Conservation (phyloP, 2,329 filamentous ascomycete genomes). For the Aureobasidium zeae region DNA sequence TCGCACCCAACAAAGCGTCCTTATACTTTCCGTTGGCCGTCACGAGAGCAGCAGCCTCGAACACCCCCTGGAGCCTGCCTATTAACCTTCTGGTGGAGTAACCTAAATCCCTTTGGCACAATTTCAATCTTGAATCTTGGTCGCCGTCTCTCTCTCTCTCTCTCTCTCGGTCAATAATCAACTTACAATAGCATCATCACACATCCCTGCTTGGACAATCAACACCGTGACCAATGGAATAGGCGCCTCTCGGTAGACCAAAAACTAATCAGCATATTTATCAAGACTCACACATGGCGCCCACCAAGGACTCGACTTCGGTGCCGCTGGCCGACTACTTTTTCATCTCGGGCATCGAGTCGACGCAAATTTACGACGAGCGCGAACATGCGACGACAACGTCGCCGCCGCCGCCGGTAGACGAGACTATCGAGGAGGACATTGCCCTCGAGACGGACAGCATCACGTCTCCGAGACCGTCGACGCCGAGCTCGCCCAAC, state of each 20-base stretch:
- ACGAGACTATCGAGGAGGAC: conserved; percentile 50
- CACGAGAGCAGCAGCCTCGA: neutral
- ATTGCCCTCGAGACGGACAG: conserved; percentile 47
- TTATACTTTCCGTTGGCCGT: conserved; percentile 9
- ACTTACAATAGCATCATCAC: too few relatives aligned
- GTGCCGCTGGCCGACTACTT: conserved; percentile 57
- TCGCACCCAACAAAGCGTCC: neutral
- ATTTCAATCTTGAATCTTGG: conserved; percentile 1
- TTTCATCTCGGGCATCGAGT: conserved; percentile 51
- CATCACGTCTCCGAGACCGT: conserved; percentile 29
- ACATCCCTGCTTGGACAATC: too few relatives aligned
- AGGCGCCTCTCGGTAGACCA: neutral
- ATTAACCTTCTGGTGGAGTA: too few relatives aligned
- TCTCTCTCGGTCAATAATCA: too few relatives aligned
- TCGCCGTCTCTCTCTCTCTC: neutral
- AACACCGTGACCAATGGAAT: conserved; percentile 7
- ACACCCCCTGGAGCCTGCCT: neutral
- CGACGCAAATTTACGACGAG: conserved; percentile 43
- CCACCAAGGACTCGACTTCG: conserved; percentile 23
- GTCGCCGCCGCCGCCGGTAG: conserved; percentile 28
- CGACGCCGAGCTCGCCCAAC: conserved; percentile 36
- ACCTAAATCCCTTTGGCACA: too few relatives aligned
- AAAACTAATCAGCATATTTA: conserved; percentile 5
- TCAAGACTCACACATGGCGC: conserved; percentile 18
- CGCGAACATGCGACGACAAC: conserved; percentile 21